Evolutionary conservation across 1,284 basidiomycete species (phyloP), one percentile per base, ranked within the genome.

Genomic region (Fomes fomentarius): DNA sequence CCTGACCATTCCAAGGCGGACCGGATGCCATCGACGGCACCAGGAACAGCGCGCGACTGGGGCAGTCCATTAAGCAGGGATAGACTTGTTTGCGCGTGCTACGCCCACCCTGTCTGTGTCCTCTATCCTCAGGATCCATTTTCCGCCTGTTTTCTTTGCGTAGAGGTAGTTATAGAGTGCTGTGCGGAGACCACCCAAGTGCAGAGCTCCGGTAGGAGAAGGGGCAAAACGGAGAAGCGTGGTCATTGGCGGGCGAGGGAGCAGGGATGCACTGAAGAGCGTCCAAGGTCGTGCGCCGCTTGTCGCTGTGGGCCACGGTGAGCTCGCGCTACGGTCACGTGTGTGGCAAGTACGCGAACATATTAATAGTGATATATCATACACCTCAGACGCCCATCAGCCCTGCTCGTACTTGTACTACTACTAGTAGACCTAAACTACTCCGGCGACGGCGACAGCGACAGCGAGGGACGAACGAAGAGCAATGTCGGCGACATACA

Each of bases 121-220:
- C 71, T 99, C 96, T 40, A 99, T 88, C 33, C 97, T 79, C 56
- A 98, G 74, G 31, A 98, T 83, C 91, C 93, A 98, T 66, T 89
- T 88, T 1, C 95, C 96, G 2, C 83, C 84, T 25, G 84, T 77
- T 66, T 91, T 93, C 62, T 82, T 82, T 1, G 95, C 92, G 54
- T 91, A 87, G 0, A 98, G 74, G 66, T 98, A 83, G 69, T 99
- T 99, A 75, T 96, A 96, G 3, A 99, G 77, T 0, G 96, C 97
- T 44, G 96, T 99, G 17, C 97, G 77, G n/a, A 99, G 82, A 0
- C 97, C 96, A 1, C 96, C 96, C 1, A 99, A 85, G 72, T 99
- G 96, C 1, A 99, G 78, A 42, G 88, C 83, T 2, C 97, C 96
- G 0, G 97, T 99, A 0, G 97, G 97, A 0, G 96, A 98, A 0